phyloP scores from a whole-genome alignment of 345 rosid genomes.

The Durio zibethinus region DNA sequence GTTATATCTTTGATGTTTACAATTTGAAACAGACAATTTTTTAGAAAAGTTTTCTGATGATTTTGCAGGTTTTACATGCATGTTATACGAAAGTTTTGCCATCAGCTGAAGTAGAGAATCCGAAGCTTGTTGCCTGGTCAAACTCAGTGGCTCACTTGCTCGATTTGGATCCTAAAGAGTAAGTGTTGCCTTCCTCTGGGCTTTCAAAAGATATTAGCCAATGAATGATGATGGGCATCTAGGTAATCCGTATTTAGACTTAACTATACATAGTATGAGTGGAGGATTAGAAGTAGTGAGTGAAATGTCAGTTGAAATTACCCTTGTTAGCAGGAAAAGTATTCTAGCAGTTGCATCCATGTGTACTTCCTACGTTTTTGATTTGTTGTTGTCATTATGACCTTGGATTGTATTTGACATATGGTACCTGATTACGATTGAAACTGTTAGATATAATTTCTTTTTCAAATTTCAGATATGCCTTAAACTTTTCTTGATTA shows the following conservation, averaged over 20 bases:
- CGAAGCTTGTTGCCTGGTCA: slow-evolving; percentile 94
- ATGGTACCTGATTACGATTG: not conserved
- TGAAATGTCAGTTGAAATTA: not conserved
- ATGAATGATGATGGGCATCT: not conserved
- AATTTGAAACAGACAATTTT: not conserved
- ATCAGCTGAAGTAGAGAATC: slow-evolving; percentile 81
- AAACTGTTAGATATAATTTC: not conserved
- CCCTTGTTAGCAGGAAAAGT: not conserved
- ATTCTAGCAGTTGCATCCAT: not conserved
- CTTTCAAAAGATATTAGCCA: not conserved
- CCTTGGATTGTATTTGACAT: not conserved
- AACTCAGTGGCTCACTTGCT: slow-evolving; percentile 74
- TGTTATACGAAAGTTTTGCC: slow-evolving; percentile 87
- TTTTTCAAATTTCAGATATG: not conserved
- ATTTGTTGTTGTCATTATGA: not conserved
- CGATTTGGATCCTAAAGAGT: slow-evolving; percentile 89
- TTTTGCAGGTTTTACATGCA: slow-evolving; percentile 72
- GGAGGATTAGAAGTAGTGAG: not conserved
- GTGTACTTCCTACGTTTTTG: not conserved
- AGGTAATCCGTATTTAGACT: not conserved
- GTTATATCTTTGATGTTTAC: not conserved
- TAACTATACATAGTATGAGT: not conserved
- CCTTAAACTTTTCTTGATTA: not conserved
- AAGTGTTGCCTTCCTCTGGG: slow-evolving; percentile 28
- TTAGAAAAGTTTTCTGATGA: not conserved